These are phyloP conservation scores for Erodium moschatum DNA, from an alignment of 441 rosid species.

Conservation along the genomic window DNA sequence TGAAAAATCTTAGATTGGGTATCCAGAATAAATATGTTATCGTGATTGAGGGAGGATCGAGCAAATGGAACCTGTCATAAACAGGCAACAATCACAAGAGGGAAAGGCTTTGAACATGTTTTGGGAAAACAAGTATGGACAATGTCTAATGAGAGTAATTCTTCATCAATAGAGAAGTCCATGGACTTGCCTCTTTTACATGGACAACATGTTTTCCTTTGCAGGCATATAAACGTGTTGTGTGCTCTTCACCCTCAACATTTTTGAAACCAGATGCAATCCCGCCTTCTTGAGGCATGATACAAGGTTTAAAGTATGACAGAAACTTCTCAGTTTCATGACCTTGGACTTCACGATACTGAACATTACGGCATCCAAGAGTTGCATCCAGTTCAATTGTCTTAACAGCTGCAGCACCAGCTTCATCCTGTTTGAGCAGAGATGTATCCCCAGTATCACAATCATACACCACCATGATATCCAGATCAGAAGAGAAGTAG, in stretches of 20 bases:
- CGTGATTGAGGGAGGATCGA: slow-evolving; percentile 89
- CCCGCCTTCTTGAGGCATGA: slow-evolving; percentile 65
- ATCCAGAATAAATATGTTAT: slow-evolving; percentile 91
- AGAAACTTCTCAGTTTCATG: slow-evolving; percentile 76
- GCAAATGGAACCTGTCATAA: slow-evolving; percentile 74
- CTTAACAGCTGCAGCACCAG: slow-evolving; percentile 94
- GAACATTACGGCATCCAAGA: slow-evolving; percentile 66
- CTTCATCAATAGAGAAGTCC: slow-evolving; percentile 14
- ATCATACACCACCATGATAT: background rate
- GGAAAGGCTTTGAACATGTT: background rate
- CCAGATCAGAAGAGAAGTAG: background rate
- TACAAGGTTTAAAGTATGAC: slow-evolving; percentile 6
- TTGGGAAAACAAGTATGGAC: slow-evolving; percentile 18
- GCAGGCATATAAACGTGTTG: slow-evolving; percentile 71
- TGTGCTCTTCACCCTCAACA: slow-evolving; percentile 63
- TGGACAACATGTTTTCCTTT: slow-evolving; percentile 90
- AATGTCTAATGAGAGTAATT: slow-evolving; percentile 45
- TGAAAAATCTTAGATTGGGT: slow-evolving; percentile 73
- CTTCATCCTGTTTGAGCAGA: slow-evolving; percentile 57
- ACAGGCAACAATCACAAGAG: slow-evolving; percentile 8
- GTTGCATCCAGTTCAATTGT: slow-evolving; percentile 87
- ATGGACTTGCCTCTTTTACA: slow-evolving; percentile 78
- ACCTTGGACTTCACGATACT: slow-evolving; percentile 95
- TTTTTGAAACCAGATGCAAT: slow-evolving; percentile 82
- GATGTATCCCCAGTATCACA: background rate